phyloP scores from a whole-genome alignment of 2,329 filamentous ascomycete species.

The Diplodia intermedia region DNA sequence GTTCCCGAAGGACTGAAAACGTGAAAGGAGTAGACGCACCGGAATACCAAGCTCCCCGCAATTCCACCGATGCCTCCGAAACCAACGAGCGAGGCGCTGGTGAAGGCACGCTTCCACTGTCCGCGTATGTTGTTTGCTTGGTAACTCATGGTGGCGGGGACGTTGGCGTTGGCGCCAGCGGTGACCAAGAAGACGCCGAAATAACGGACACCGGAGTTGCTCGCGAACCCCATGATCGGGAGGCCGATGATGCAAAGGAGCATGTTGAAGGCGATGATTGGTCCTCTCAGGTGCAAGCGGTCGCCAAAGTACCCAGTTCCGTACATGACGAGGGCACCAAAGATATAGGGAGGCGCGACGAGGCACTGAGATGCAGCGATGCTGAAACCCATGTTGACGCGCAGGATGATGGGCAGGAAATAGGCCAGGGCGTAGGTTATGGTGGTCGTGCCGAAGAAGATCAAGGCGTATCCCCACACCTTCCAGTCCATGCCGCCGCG shows the following conservation, averaged over 20 bases:
- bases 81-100: slow-evolving; percentile 76
- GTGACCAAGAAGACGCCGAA: slow-evolving; percentile 79
- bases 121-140: slow-evolving; percentile 88
- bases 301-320: slow-evolving; percentile 69
- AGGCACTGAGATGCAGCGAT: slow-evolving; percentile 72
- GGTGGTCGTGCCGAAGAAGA: slow-evolving; percentile 70
- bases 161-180: slow-evolving; percentile 77
- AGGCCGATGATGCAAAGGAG: slow-evolving; percentile 71
- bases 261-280: slow-evolving; percentile 71
- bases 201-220: slow-evolving; percentile 65
- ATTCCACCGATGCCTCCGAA: slow-evolving; percentile 82
- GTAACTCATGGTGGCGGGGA: slow-evolving; percentile 77
- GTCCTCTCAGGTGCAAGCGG: slow-evolving; percentile 69
- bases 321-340: slow-evolving; percentile 53
- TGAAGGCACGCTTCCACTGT: slow-evolving; percentile 87
- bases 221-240: slow-evolving; percentile 73
- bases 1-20: neutral
- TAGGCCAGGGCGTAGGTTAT: slow-evolving; percentile 78
- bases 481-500: slow-evolving; percentile 58
- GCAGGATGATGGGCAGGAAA: slow-evolving; percentile 78
- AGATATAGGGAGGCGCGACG: slow-evolving; percentile 58
- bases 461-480: slow-evolving; percentile 62
- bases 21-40: neutral
- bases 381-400: slow-evolving; percentile 66
- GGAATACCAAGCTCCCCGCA: slow-evolving; percentile 75